Percentiles rank a stretch among this genome's conserved stretches.
Evolutionary conservation across 2,329 filamentous ascomycete genomes (phyloP).

Genomic region (Dryadomyces quercus-mongolicae): DNA sequence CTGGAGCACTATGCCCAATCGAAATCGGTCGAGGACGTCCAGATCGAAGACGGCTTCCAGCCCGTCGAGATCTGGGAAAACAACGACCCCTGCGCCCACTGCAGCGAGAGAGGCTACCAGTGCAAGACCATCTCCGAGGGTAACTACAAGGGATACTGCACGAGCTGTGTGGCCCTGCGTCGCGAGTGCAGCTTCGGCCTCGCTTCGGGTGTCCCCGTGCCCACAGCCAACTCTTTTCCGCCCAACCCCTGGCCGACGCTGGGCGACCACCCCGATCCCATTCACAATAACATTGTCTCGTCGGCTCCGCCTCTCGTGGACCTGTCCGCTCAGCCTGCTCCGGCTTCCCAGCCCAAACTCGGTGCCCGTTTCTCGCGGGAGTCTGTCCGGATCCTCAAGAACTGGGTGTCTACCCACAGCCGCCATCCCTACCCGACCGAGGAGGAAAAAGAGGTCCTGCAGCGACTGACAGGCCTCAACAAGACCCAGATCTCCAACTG

Average conservation of each 20-base stretch:
- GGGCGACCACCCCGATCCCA: slow-evolving; percentile 29
- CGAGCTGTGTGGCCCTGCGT: slow-evolving; percentile 48
- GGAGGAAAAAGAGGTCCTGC: slow-evolving; percentile 70
- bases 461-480: slow-evolving; percentile 67
- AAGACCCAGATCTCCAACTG: slow-evolving; percentile 82
- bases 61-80: slow-evolving; percentile 23
- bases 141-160: slow-evolving; percentile 48
- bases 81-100: slow-evolving; percentile 36
- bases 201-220: slow-evolving; percentile 17
- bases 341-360: slow-evolving; percentile 51
- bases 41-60: slow-evolving; percentile 21
- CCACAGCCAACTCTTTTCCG: slow-evolving; percentile 26
- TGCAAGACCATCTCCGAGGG: slow-evolving; percentile 51
- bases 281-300: slow-evolving; percentile 19
- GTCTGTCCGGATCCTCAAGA: slow-evolving; percentile 68
- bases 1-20: slow-evolving; percentile 40
- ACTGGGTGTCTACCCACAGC: slow-evolving; percentile 70
- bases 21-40: slow-evolving; percentile 5
- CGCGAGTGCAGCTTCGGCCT: slow-evolving; percentile 45
- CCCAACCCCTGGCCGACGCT: slow-evolving; percentile 32
- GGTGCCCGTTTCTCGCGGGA: slow-evolving; percentile 69
- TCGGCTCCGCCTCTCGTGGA: not conserved
- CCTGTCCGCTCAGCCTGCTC: no score
- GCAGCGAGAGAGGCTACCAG: slow-evolving; percentile 37
- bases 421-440: slow-evolving; percentile 82